phyloP scores from a whole-genome alignment of 768 basidiomycete species.

The Cubamyces lactineus region DNA sequence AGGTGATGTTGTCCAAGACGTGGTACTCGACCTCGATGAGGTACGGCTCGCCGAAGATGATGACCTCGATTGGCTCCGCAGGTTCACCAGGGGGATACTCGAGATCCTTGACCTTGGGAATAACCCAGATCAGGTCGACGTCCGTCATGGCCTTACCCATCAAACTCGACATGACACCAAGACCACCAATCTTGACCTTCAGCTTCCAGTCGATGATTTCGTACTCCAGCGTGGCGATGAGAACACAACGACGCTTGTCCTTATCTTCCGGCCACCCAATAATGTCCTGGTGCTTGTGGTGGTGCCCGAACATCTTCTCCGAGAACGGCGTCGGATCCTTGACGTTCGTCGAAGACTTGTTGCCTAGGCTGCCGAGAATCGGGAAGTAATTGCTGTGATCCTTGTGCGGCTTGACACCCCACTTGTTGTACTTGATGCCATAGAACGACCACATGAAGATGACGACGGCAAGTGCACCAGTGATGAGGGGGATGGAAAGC shows the following conservation, averaged over 20 bases:
- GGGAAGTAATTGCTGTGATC: slow-evolving; percentile 82
- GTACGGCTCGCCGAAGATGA: slow-evolving; percentile 95
- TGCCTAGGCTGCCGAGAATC: slow-evolving; percentile 68
- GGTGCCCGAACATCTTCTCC: slow-evolving; percentile 71
- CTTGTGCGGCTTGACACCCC: slow-evolving; percentile 79
- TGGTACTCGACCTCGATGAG: slow-evolving; percentile 96
- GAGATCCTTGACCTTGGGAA: slow-evolving; percentile 93
- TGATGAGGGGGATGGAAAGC: slow-evolving; percentile 80
- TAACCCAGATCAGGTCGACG: slow-evolving; percentile 91
- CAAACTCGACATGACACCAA: slow-evolving; percentile 96
- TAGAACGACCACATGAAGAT: slow-evolving; percentile 97
- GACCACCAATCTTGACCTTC: slow-evolving; percentile 97
- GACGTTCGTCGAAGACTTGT: slow-evolving; percentile 70
- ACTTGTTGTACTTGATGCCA: slow-evolving; percentile 92
- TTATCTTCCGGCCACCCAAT: slow-evolving; percentile 98
- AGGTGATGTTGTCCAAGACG: slow-evolving; percentile 92
- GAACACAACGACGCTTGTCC: slow-evolving; percentile 86
- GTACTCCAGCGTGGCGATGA: slow-evolving; percentile 93
- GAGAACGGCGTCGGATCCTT: slow-evolving; percentile 64
- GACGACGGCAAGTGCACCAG: slow-evolving; percentile 78
- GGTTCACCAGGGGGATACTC: slow-evolving; percentile 93
- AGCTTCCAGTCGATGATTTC: slow-evolving; percentile 97
- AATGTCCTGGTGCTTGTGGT: slow-evolving; percentile 67
- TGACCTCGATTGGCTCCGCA: slow-evolving; percentile 92
- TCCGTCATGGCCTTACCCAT: slow-evolving; percentile 99